Conservation (phyloP, 768 basidiomycete species). For the Termitomyces bulborhizus region DNA sequence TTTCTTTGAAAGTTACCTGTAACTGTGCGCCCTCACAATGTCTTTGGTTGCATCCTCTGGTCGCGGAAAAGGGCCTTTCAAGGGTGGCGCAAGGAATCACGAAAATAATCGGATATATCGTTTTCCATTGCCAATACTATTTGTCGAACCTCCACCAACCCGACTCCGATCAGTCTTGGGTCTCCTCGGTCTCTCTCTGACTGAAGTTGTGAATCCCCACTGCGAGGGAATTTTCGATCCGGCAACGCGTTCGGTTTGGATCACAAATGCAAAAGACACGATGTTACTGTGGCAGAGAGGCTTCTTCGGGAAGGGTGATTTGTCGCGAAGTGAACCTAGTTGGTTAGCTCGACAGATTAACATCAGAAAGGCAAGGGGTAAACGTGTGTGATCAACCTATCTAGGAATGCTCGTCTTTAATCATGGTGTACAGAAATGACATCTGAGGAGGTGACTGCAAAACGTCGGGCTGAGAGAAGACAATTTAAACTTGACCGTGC, state of each 20-base stretch:
- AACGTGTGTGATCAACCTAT: constrained; percentile 39
- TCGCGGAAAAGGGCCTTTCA: constrained; percentile 33
- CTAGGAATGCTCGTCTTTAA: not conserved
- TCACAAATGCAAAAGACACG: constrained; percentile 57
- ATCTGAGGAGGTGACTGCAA: constrained; percentile 87
- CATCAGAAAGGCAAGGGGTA: constrained; percentile 46
- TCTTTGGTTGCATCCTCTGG: constrained; percentile 24
- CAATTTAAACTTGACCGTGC: constrained; percentile 94
- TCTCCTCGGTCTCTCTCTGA: constrained; percentile 51
- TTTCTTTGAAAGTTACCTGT: not conserved
- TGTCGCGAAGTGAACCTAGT: constrained; percentile 92
- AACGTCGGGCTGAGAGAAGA: constrained; percentile 79
- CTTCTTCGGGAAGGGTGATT: constrained; percentile 95
- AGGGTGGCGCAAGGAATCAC: constrained; percentile 46
- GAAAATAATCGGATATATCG: constrained; percentile 69
- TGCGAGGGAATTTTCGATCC: constrained; percentile 76
- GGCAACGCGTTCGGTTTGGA: constrained; percentile 84
- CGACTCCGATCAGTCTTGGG: constrained; percentile 41
- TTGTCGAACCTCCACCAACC: constrained; percentile 36
- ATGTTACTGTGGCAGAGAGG: constrained; percentile 80
- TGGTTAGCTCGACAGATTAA: constrained; percentile 85
- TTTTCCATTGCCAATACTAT: constrained; percentile 61
- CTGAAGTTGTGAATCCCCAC: constrained; percentile 61
- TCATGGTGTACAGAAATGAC: constrained; percentile 49
- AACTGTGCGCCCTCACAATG: not conserved